Base-by-base conservation (phyloP, 805 yeast genomes). In the Candida corydali region DNA sequence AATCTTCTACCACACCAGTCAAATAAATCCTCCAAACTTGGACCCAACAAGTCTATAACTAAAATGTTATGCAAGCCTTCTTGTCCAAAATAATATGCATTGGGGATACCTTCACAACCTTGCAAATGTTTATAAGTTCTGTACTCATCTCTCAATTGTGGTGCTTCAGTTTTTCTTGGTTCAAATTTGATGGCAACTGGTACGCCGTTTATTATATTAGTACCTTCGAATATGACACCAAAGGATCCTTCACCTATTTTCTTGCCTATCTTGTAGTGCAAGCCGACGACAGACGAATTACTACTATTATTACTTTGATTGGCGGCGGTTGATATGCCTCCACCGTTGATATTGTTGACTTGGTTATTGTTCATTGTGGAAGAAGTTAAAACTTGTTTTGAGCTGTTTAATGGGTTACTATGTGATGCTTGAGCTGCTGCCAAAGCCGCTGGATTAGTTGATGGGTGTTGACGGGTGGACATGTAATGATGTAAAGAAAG, bases 191-290 rank as follows among this genome's bases (percentile, higher is more conserved):
- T 82, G 3, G 89, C 93, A 22, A 84, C 91, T 16, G 78, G 53
- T 11, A 61, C 68, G 32, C 80, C 78, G 44, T 82, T 75, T 42
- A 84, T 63, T 43, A 85, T 63, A 52, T 85, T 86, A 39, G 78
- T 75, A 27, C 94, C 94, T 62, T 84, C 88, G 57, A 84, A 85
- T 36, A 85, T 80, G 7, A 84, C 83, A 24, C 94, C 94, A 65
- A 85, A 85, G 0, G 93, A 83, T 2, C 94, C 94, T 55, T 85
- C 93, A 25, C 94, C 94, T 37, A 85, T 85, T 59, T 85, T 85
- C 52, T 83, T 82, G 8, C 91, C 93, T 39, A 83, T 76, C 46
- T 81, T 82, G 59, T 81, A 85, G 57, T 85, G 94, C 28, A 74
- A 68, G 6, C 80, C 82, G n/a, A 67, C 72, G n/a, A 67, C 71